phyloP scores from a whole-genome alignment of 108 stramenopile genomes.

The Fragilaria crotonensis region DNA sequence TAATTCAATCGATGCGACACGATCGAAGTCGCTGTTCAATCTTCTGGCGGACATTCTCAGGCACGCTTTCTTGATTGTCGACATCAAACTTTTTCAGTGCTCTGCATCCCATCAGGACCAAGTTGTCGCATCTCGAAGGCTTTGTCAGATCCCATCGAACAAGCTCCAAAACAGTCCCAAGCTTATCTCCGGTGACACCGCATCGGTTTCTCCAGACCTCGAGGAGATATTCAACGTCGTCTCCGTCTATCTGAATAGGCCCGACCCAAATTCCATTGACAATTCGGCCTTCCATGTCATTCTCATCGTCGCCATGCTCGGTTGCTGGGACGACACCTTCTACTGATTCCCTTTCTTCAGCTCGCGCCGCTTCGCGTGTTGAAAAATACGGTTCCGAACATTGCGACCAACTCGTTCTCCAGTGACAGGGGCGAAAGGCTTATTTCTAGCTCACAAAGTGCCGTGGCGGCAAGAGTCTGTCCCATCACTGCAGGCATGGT shows the following conservation, averaged over 20 bases:
- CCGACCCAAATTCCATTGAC: slow-evolving; percentile 44
- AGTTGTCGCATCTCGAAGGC: slow-evolving; percentile 62
- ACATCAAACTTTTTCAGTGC: slow-evolving; percentile 56
- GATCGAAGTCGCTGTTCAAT: slow-evolving; percentile 30
- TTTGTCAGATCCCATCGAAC: slow-evolving; percentile 62
- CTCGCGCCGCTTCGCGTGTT: slow-evolving; percentile 66
- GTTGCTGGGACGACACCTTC: no score
- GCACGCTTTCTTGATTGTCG: slow-evolving; percentile 35
- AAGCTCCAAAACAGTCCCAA: slow-evolving; percentile 68
- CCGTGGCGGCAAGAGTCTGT: slow-evolving; percentile 81
- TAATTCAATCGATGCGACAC: slow-evolving; percentile 36
- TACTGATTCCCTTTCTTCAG: slow-evolving; percentile 33
- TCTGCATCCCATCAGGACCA: slow-evolving; percentile 62
- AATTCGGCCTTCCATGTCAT: not conserved
- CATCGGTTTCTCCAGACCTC: slow-evolving; percentile 84
- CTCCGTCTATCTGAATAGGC: slow-evolving; percentile 64
- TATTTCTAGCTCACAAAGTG: slow-evolving; percentile 83
- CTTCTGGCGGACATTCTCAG: slow-evolving; percentile 20
- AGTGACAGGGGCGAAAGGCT: slow-evolving; percentile 80
- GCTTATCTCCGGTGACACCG: slow-evolving; percentile 58
- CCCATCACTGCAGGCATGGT: slow-evolving; percentile 97
- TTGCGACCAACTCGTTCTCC: slow-evolving; percentile 75
- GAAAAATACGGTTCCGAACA: slow-evolving; percentile 59
- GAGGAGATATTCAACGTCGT: slow-evolving; percentile 83
- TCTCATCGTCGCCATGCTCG: slow-evolving; percentile 1